A percentile compares a stretch with the other conserved stretches of the same genome.
These are phyloP conservation scores for Nothophoma quercina DNA, from an alignment of 2,329 filamentous ascomycete genomes.

Conservation along the genomic window DNA sequence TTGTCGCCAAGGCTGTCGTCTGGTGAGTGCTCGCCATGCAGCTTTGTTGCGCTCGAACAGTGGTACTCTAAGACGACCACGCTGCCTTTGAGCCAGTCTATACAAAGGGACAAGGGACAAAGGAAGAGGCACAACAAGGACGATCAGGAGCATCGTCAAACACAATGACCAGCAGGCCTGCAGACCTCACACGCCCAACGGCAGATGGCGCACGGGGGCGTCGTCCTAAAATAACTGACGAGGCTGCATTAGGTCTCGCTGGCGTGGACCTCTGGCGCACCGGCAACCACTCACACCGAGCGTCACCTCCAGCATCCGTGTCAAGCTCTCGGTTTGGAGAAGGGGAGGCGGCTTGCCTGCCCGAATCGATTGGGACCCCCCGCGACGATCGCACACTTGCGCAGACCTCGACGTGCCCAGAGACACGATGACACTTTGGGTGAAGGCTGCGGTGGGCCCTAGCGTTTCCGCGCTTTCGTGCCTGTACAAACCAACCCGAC, in stretches of 20 bases:
- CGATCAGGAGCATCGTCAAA: conserved; percentile 28
- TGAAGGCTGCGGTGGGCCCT: conserved; percentile 16
- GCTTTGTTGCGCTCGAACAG: too few species aligned
- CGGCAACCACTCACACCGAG: conserved; percentile 16
- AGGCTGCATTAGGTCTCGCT: conserved; percentile 16
- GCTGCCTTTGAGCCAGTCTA: too few species aligned
- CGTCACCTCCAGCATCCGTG: conserved; percentile 7
- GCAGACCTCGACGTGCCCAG: conserved; percentile 14
- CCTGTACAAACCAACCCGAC: conserved; percentile 34
- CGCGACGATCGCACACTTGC: conserved; percentile 31
- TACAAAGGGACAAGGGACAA: conserved; percentile 11
- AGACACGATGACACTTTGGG: conserved; percentile 13
- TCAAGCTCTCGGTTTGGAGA: conserved; percentile 17
- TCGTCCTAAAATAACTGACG: conserved; percentile 32
- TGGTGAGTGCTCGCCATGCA: background rate
- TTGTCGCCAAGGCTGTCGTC: conserved; percentile 1
- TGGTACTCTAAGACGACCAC: conserved; percentile 4
- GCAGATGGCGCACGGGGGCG: conserved; percentile 27
- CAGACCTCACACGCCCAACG: conserved; percentile 30
- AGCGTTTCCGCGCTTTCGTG: conserved; percentile 26
- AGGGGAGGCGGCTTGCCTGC: conserved; percentile 21
- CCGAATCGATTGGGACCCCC: conserved; percentile 24
- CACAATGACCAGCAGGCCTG: conserved; percentile 17
- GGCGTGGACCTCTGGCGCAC: conserved; percentile 11
- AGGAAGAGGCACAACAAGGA: conserved; percentile 8